Percentiles rank a stretch among this genome's conserved stretches.
phyloP scores from a whole-genome alignment of 1,139 yeast species.

The Candida sojae region DNA sequence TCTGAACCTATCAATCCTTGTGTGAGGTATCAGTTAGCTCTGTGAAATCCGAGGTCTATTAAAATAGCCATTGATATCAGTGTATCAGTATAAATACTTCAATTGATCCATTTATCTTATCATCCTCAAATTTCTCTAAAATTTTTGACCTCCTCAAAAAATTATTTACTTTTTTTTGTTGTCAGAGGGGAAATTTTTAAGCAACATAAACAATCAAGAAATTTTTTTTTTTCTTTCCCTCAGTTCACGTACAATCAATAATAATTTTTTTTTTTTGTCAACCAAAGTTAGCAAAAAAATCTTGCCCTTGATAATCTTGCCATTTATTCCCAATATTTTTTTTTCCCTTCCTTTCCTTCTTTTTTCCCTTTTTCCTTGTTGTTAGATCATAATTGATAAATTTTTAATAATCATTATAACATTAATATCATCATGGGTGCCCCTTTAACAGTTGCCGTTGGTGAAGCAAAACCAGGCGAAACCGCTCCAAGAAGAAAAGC shows the following conservation, averaged over 20 bases:
- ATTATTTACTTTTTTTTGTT: not conserved
- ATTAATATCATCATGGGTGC: conserved; percentile 15
- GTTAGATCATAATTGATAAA: too few species aligned
- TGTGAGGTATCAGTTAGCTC: too few species aligned
- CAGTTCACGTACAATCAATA: not conserved
- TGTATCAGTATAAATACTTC: too few species aligned
- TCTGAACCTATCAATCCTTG: too few species aligned
- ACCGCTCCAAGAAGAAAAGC: conserved; percentile 88
- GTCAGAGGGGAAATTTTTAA: not conserved
- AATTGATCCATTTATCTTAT: not conserved
- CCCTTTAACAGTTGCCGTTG: conserved; percentile 65
- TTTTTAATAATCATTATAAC: too few species aligned
- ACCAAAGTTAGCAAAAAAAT: not conserved
- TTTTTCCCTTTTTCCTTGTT: not conserved
- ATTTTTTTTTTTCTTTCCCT: not conserved
- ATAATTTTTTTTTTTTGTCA: not conserved
- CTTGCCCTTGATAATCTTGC: too few species aligned
- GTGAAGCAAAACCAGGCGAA: conserved; percentile 81
- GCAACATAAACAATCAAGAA: not conserved
- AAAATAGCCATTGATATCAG: too few species aligned
- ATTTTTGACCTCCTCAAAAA: not conserved
- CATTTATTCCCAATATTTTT: not conserved
- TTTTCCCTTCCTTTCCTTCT: not conserved
- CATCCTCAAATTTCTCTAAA: not conserved
- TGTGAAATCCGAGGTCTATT: too few species aligned